Evolutionary conservation across 768 basidiomycete genomes (phyloP), one percentile per base, ranked within the genome.

Genomic region (Lyophyllum atratum): DNA sequence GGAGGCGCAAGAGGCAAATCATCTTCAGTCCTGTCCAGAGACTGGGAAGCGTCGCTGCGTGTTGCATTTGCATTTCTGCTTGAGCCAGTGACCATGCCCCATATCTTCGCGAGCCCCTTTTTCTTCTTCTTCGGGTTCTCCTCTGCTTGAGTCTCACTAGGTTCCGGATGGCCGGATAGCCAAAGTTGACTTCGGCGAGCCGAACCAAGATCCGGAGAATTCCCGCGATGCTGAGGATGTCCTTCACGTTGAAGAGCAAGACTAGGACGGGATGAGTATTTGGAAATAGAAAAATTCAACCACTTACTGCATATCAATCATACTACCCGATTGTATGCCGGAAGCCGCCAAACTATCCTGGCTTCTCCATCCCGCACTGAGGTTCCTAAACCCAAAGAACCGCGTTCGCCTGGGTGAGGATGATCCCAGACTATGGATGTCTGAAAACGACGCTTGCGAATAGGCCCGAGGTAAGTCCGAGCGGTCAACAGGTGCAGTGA

Each of bases 261-360:
- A 66, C 92, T 93, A 62, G 47, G 59, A 52, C 45, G 56, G 34
- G n/a, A 54, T 50, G n/a, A 60, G 49, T 49, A 17, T 39, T 25
- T 24, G 43, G 50, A 22, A 43, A 28, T 24, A 45, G 14, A 54
- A 49, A 43, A 59, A 49, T 51, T 52, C 24, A 47, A 49, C 34
- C 1, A 86, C 90, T 60, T 74, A 93, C 92, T 94, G 92, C 92
- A 94, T 93, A 69, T 93, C 90, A 61, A 93, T 74, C 90, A 94
- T 92, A 65, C 92, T 94, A 52, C 92, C 92, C 3, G 89, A 88
- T 68, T 62, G 60, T 14, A 89, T 80, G 8, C 88, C 90, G 26
- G 91, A 90, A n/a, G 83, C 80, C 1, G 90, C 88, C 37, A 94
- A 74, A 68, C 91, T 93, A 56, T 92, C 89, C 64, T 88, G 89